Percentiles rank a stretch among this genome's conserved stretches.
Conservation (phyloP, 148 eudicot species). For the Silene uniflora region DNA sequence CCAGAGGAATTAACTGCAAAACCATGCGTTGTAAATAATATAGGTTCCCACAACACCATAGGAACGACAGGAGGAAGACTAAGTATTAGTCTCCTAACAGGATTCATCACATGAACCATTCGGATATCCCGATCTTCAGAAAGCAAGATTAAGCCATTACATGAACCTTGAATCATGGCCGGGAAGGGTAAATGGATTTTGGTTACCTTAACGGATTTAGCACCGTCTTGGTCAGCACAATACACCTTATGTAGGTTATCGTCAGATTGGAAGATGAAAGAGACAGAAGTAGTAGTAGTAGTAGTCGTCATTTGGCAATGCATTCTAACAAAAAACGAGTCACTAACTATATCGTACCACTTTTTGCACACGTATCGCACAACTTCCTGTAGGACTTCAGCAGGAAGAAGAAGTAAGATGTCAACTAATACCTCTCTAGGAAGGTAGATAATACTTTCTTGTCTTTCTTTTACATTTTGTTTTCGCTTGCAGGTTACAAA, state of each 20-base stretch:
- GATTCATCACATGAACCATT: constrained; percentile 15
- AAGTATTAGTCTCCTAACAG: neutral
- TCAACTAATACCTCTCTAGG: constrained; percentile 8
- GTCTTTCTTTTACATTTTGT: neutral
- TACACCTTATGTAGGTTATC: no score
- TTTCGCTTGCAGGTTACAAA: constrained; percentile 8
- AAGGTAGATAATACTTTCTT: neutral
- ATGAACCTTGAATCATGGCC: constrained; percentile 4
- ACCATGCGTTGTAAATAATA: no score
- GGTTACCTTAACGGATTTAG: no score
- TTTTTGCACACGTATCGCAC: no score
- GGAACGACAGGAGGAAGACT: no score
- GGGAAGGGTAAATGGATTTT: neutral
- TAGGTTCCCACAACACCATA: no score
- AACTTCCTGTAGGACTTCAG: constrained; percentile 9
- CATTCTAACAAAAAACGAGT: constrained; percentile 8
- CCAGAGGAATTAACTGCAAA: neutral
- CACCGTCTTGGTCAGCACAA: no score
- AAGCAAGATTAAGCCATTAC: no score
- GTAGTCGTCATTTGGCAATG: no score
- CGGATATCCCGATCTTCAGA: neutral
- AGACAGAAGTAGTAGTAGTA: no score
- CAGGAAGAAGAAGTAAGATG: constrained; percentile 6
- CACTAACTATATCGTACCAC: constrained; percentile 1
- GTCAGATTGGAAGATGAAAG: neutral